A percentile compares a stretch with the other conserved stretches of the same genome.
phyloP scores from a whole-genome alignment of 2,329 filamentous ascomycete genomes.

The Aspergillus sp. region DNA sequence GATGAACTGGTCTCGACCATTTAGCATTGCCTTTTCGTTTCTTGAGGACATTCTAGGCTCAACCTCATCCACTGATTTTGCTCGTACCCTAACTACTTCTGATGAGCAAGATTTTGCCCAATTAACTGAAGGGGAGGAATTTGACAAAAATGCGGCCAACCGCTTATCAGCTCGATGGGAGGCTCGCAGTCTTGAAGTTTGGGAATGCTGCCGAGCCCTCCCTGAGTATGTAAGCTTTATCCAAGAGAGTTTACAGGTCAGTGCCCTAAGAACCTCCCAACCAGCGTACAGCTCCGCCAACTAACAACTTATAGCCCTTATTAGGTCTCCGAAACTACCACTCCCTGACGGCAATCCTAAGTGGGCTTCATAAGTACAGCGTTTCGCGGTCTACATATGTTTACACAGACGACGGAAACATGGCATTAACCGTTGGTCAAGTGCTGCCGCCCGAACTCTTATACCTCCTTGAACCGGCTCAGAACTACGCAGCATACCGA shows the following conservation, averaged over 20 bases:
- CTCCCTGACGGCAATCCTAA: conserved; percentile 37
- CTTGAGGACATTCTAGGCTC: conserved; percentile 36
- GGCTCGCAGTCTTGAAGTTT: conserved; percentile 31
- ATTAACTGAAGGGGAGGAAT: background rate
- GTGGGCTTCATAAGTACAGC: conserved; percentile 37
- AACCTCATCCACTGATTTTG: conserved; percentile 33
- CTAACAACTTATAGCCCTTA: conserved; percentile 27
- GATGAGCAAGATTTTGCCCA: conserved; percentile 33
- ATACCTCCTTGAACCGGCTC: conserved; percentile 28
- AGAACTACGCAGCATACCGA: conserved; percentile 39
- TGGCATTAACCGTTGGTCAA: conserved; percentile 23
- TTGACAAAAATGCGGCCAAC: conserved; percentile 13
- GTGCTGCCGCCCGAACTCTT: conserved; percentile 25
- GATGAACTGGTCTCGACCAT: conserved; percentile 36
- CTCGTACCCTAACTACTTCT: conserved; percentile 28
- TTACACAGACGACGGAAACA: conserved; percentile 14
- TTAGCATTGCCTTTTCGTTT: conserved; percentile 33
- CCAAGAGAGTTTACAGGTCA: conserved; percentile 37
- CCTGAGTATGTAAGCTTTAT: conserved; percentile 34
- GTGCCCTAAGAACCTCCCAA: conserved; percentile 3
- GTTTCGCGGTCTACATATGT: conserved; percentile 24
- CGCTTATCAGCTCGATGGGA: conserved; percentile 32
- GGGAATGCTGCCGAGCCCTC: conserved; percentile 40
- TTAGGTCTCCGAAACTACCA: conserved; percentile 35
- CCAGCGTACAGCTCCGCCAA: background rate